These are phyloP conservation scores for Epithemia pelagica DNA, from an alignment of 108 stramenopile genomes.

Conservation along the genomic window DNA sequence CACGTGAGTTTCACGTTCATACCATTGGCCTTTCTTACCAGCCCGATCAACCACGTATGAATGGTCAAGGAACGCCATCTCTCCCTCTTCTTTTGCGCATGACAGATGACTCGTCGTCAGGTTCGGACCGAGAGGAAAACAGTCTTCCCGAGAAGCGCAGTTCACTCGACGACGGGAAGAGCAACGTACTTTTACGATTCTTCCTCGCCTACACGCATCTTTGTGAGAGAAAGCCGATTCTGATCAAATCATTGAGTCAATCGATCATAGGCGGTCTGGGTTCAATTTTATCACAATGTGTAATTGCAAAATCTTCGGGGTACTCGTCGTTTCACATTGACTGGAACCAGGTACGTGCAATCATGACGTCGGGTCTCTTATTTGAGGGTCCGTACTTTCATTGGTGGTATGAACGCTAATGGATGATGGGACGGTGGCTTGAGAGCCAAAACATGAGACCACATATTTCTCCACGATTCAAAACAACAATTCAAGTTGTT, in stretches of 20 bases:
- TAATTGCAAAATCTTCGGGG: not conserved
- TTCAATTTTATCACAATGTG: not conserved
- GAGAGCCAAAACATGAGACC: constrained; percentile 8
- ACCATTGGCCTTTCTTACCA: too few relatives aligned
- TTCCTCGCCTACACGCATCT: too few relatives aligned
- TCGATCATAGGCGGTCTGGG: not conserved
- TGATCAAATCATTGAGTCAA: not conserved
- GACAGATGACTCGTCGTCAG: not conserved
- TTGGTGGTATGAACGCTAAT: constrained; percentile 18
- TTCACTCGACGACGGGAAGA: not conserved
- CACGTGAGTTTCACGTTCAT: too few relatives aligned
- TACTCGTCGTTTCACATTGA: not conserved
- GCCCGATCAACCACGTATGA: not conserved
- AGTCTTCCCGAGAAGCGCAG: not conserved
- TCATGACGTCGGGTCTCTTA: constrained; percentile 15
- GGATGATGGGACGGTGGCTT: constrained; percentile 11
- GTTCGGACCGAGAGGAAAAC: not conserved
- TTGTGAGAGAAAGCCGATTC: not conserved
- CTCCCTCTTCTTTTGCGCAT: not conserved
- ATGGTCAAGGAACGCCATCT: not conserved
- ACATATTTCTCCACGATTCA: constrained; percentile 1
- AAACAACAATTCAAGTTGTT: constrained; percentile 15
- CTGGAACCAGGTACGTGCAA: constrained; percentile 13
- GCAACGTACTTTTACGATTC: not conserved
- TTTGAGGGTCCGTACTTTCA: constrained; percentile 30